A percentile compares a stretch with the other conserved stretches of the same genome.
phyloP scores from a whole-genome alignment of 2,329 filamentous ascomycete genomes.

The Ceratocystis variospora region DNA sequence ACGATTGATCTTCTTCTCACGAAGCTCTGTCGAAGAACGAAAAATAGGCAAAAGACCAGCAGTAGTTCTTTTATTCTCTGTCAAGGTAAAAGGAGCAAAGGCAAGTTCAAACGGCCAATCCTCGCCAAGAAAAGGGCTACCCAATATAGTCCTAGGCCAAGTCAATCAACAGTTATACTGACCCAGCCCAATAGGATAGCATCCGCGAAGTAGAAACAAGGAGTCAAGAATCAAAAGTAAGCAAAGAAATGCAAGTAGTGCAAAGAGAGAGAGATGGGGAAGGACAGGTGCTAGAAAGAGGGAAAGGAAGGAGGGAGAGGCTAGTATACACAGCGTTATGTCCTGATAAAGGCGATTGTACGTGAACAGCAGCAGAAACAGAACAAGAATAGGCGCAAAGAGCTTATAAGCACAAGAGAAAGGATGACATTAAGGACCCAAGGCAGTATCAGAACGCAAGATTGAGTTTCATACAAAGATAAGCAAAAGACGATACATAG shows the following conservation, averaged over 20 bases:
- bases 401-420: slow-evolving; percentile 1
- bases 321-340: slow-evolving; percentile 16
- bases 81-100: no score
- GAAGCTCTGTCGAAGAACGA: no score
- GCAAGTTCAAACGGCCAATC: no score
- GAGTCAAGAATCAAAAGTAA: neutral
- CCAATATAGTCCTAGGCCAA: no score
- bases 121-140: no score
- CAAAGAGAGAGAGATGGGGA: neutral
- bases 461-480: neutral
- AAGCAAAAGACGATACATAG: neutral
- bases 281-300: slow-evolving; percentile 2
- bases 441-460: neutral
- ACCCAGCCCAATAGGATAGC: neutral
- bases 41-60: no score
- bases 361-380: slow-evolving; percentile 2
- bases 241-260: neutral
- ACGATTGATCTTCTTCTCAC: no score
- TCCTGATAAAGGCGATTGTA: neutral
- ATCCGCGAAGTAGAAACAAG: neutral
- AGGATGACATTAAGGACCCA: neutral
- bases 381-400: slow-evolving; percentile 5
- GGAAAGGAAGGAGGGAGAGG: neutral
- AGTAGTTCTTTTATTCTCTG: no score
- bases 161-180: neutral